Evolutionary conservation across 805 yeast species (phyloP), one percentile per base, ranked within the genome.

Genomic region (Cyberlindnera subsufficiens): DNA sequence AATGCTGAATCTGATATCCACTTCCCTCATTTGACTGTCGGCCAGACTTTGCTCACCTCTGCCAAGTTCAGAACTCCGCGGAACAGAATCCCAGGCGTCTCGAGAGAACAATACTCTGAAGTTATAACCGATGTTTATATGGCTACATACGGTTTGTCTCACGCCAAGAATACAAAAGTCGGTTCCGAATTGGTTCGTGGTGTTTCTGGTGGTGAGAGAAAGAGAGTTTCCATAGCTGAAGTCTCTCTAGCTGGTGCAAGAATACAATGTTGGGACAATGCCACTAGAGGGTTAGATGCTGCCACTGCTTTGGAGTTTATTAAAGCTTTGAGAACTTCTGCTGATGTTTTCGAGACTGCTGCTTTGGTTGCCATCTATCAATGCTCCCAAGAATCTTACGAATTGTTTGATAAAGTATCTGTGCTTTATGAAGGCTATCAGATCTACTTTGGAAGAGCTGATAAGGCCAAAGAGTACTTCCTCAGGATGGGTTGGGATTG

Each of bases 181-280:
- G 87, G 88, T 56, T 73, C 77, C 51, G 84, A 80, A 48, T 70
- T 72, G 37, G 76, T 80, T 25, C 71, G 86, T 59, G 88, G 88
- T 63, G 78, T 82, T 35, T 79, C 86, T 22, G 88, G 87, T 59
- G 88, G 87, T 66, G 85, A 81, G 63, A 67, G 87, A 53, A 81
- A 81, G 61, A 76, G 87, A 67, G 86, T 80, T 16, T 78, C 86
- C n/a, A 78, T 81, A 52, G 85, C 84, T 10, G 87, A 81, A 62
- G 83, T 73, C 36, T 54, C 71, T 14, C 52, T 68, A 20, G 59
- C 69, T 40, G 78, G 78, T 47, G 73, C 80, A 27, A 64, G 63
- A 44, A 50, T 73, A 32, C 74, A 70, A 51, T 72, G 77, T 59
- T 72, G 76, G 76, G 77, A 77, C 66, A 77, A 77, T 49, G 75